Conservation (phyloP, 176 grass and related monocot genomes). For the Eleusine coracana region DNA sequence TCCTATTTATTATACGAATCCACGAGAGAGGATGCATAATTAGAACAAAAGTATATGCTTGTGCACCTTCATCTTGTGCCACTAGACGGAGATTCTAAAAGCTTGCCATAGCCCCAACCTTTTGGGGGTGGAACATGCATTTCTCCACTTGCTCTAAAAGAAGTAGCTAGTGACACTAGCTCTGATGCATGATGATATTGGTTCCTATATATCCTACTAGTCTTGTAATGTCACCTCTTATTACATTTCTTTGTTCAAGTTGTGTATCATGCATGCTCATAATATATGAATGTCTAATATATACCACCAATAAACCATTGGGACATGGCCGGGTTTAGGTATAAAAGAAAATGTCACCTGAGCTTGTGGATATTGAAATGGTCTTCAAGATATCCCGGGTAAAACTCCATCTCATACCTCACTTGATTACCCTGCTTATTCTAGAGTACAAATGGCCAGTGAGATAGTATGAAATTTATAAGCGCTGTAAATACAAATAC, state of each 20-base stretch:
- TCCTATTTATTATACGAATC: neutral
- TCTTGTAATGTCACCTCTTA: neutral
- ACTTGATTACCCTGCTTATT: slow-evolving; percentile 15
- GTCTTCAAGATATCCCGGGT: slow-evolving; percentile 48
- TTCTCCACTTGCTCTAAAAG: slow-evolving; percentile 18
- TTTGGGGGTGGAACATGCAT: slow-evolving; percentile 10
- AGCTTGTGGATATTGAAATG: slow-evolving; percentile 51
- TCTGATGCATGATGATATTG: neutral
- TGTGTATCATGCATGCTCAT: neutral
- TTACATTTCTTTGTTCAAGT: neutral
- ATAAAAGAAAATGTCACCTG: slow-evolving; percentile 31
- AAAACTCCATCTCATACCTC: slow-evolving; percentile 54
- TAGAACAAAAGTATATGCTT: neutral
- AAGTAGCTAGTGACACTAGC: slow-evolving; percentile 1
- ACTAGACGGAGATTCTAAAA: slow-evolving; percentile 16
- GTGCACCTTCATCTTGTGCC: neutral
- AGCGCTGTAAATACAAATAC: neutral
- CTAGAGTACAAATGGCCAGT: neutral
- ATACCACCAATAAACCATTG: neutral
- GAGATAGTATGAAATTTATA: neutral
- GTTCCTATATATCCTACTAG: neutral
- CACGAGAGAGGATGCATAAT: neutral
- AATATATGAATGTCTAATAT: neutral
- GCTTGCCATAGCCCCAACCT: neutral
- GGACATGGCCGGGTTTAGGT: neutral